Evolutionary conservation across 306 rosid species (phyloP), one percentile per base, ranked within the genome.

Genomic region (Cicer pinnatifidum): DNA sequence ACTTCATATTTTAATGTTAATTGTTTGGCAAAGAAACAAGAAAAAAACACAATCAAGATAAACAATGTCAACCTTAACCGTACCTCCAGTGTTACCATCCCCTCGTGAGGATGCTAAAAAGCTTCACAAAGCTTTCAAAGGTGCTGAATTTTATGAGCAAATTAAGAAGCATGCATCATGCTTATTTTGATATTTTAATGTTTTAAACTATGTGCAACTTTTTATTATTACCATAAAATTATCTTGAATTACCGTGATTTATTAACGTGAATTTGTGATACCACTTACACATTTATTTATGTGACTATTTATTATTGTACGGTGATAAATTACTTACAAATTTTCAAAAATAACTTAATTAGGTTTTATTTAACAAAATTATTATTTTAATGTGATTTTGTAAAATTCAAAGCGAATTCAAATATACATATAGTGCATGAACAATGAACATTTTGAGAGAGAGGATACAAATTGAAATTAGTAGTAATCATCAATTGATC

Each of bases 121-220:
- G 57, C 83, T 90, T 1, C 77, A 84, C 79, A 86, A 84, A 75
- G 98, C 98, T 69, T 90, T 90, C 75, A 88, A 90, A 82, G 96
- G 96, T 88, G 75, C 69, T 11, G 38, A 41, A 11, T 52, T 73
- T 0, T n/a, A 23, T 23, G 33, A 23, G 6, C 43, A 15, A 60
- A 37, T n/a, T 43, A 9, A 37, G 46, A 67, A 67, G 40, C 8
- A 13, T 41, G 16, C 16, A 56, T 12, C 5, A 7, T 23, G 16
- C 23, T 54, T 63, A 38, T 64, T 71, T 37, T 65, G 39, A 65
- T 77, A 19, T 3, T 47, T 11, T 41, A 3, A 12, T 52, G 9
- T 33, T 45, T 73, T 62, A 15, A 50, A 10, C 0, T 23, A 23
- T 23, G 33, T 3, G 0, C 1, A 23, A 23, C 2, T 23, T 23